Base-by-base conservation (phyloP, 805 yeast genomes). In the Candida coquimbonensis region DNA sequence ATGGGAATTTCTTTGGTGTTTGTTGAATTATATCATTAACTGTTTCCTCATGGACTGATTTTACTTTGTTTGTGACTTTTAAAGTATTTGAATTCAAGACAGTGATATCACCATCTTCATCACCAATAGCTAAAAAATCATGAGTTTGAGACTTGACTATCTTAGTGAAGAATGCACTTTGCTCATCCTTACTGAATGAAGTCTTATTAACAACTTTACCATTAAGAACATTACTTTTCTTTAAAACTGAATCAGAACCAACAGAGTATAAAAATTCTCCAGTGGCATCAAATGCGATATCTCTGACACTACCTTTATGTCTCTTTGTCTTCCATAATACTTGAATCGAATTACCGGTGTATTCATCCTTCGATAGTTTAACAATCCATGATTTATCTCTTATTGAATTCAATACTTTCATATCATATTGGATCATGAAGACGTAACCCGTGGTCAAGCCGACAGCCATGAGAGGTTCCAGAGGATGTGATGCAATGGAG, bases 391-490 rank as follows among this genome's bases (percentile, higher is more conserved):
- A 32, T 57, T 49, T 53, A 53, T 43, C 50, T 57, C 34, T 63
- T 48, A 26, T 51, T 25, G 44, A 19, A 7, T 40, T 39, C 5
- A 45, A 31, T 5, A 24, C 53, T 1, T 68, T 74, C 0, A 73
- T 70, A 47, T 81, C 74, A 53, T 89, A 90, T 36, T 67, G 63
- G 43, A 78, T 69, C 47, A 88, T 73, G 50, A 70, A 75, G 0
- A 89, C 75, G 55, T 81, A 81, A 2, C 98, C 98, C 2, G 87
- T 78, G 0, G 87, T 93, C n/a, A 85, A 67, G 0, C 96, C 97
- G 11, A 81, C 67, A 0, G 79, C 74, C 13, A 87, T 56, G 5
- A 83, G 62, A 6, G 84, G 84, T 52, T 72, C 64, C 9, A 78
- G 65, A 0, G 97, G 97, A 59, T 90, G 96, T 24, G 88, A 81